Conservation (phyloP, 352 stramenopile species). For the Globisporangium spiculum region DNA sequence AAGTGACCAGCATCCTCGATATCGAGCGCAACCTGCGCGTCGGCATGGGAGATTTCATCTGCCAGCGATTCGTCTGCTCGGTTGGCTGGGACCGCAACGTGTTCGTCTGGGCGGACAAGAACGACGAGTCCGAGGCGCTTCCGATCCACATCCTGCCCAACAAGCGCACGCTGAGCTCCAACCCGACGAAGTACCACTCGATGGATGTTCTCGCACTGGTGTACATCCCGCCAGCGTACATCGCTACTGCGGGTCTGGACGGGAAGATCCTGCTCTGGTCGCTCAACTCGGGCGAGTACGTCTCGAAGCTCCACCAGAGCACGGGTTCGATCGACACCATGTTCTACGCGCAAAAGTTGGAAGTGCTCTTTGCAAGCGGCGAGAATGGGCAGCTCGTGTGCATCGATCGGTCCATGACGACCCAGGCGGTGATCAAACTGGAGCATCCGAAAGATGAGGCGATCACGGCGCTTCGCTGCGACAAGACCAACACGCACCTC, state of each 20-base stretch:
- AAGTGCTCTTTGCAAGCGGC: constrained; percentile 66
- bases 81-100: constrained; percentile 82
- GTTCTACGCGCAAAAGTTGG: constrained; percentile 65
- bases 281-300: constrained; percentile 71
- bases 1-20: constrained; percentile 80
- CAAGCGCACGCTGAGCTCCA: constrained; percentile 24
- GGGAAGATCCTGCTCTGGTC: constrained; percentile 77
- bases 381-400: constrained; percentile 62
- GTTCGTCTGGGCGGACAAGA: constrained; percentile 84
- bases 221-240: constrained; percentile 69
- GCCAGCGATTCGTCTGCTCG: constrained; percentile 76
- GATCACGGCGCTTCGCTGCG: constrained; percentile 49
- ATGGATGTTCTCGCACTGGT: constrained; percentile 69
- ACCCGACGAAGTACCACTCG: constrained; percentile 40
- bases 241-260: constrained; percentile 65
- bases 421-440: constrained; percentile 42
- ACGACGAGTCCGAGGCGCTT: constrained; percentile 65
- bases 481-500: constrained; percentile 59
- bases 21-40: constrained; percentile 77
- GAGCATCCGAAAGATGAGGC: constrained; percentile 35
- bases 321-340: constrained; percentile 63
- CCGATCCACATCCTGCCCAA: constrained; percentile 56
- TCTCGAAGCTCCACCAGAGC: constrained; percentile 61
- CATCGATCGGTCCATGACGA: constrained; percentile 64
- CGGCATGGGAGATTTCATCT: constrained; percentile 82